Evolutionary conservation across 2,329 filamentous ascomycete genomes (phyloP), one percentile per base, ranked within the genome.

Genomic region (Monilinia polystroma): DNA sequence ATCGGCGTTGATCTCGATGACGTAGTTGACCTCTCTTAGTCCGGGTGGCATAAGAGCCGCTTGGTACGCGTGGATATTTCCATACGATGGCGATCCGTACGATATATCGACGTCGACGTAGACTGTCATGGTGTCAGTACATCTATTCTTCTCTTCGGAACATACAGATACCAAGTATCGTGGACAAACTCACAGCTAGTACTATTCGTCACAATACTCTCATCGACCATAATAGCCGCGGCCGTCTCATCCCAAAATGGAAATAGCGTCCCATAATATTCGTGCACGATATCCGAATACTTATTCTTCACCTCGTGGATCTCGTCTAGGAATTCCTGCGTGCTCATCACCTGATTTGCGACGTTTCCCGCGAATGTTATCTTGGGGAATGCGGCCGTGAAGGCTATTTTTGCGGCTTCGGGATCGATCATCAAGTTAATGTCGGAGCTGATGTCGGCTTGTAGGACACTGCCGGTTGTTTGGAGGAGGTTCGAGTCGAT

Each of bases 391-490:
- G 77, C 72, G 8, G 82, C 81, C 1, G 78, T 81, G 23, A 84
- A 70, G 0, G 80, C 80, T 60, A 83, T 82, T 69, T 83, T 82
- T 23, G 80, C 75, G 3, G 78, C 80, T 72, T 84, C 81, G 1
- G 82, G 81, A 63, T 84, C 81, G 52, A 82, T 79, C 76, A 82
- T 83, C 2, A 83, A 72, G 73, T 83, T 84, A 72, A 83, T 81
- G 69, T 81, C 73, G 12, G 70, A 75, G 62, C 73, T 73, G 47
- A 74, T 66, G 67, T 75, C 72, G 14, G 73, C 73, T 67, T 75
- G 70, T 43, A 70, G 54, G 11, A 73, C 43, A 41, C 70, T 71
- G 4, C 75, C 75, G 0, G 73, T 75, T 5, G 73, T 74, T 70
- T 76, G 68, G 51, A 77, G 70, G 55, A 80, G 72, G 32, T 77